Base-by-base conservation (phyloP, 2,329 filamentous ascomycete species). In the Botrytis tulipae region DNA sequence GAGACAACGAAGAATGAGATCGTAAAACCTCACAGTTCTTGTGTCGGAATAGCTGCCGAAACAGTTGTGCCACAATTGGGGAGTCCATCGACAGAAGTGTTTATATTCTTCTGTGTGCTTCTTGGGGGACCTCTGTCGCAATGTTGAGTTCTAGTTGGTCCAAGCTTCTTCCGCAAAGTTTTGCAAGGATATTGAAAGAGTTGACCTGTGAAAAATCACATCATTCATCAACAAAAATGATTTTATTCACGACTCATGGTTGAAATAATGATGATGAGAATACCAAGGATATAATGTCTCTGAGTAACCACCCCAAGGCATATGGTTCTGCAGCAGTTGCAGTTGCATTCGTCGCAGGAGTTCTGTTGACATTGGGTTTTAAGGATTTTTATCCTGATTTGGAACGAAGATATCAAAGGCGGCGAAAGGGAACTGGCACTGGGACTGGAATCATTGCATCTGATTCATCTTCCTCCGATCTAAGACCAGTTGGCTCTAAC, bases 11-110 rank as follows among this genome's bases (percentile, higher is more conserved):
- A 20, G 79, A 76, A 84, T 80, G 80, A 71, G 82, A 84, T 71
- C 85, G 84, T 77, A 87, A 82, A 71, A 86, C 85, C 79, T 88
- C 86, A 80, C 91, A 92, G 68, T 89, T 86, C 66, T 89, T 88
- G 80, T 95, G 93, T 62, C 90, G 89, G 79, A 97, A 97, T 60
- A 98, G 89, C 85, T 94, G 93, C 79, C 92, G 90, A 80, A 98
- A 95, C 81, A 97, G 87, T 81, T 91, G 92, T 67, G 89, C 89
- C 77, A 94, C 87, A 75, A 93, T 85, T 74, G 92, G 91, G 29
- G 93, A 95, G 84, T 97, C 94, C 94, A 97, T 73, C 37, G 66
- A 54, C 65, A 54, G 76, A 70, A 73, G 62, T 75, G 75, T 73
- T 75, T 74, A 74, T 70, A 71, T 73, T 76, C 73, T 73, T 68